These are phyloP conservation scores for Cercophora newfieldiana DNA, from an alignment of 495 filamentous ascomycete genomes.

Conservation along the genomic window DNA sequence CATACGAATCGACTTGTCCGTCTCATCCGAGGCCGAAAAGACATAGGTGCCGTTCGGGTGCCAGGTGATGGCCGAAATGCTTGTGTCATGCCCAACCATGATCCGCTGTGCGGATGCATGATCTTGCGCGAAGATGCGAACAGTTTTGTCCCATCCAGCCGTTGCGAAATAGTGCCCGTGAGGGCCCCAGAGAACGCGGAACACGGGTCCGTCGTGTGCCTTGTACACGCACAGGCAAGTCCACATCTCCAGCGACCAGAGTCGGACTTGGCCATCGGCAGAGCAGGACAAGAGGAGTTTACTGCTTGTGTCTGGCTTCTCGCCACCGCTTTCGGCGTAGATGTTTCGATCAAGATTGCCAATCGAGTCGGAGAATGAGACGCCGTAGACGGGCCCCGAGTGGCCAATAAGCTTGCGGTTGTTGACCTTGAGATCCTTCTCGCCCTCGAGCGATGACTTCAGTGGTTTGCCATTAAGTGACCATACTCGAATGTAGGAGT, in stretches of 20 bases:
- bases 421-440: constrained; percentile 47
- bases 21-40: constrained; percentile 78
- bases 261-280: constrained; percentile 78
- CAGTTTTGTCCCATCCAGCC: constrained; percentile 82
- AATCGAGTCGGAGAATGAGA: constrained; percentile 85
- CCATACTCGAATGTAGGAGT: constrained; percentile 96
- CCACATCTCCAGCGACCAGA: constrained; percentile 93
- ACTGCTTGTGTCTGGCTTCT: constrained; percentile 60
- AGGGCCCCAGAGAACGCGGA: constrained; percentile 87
- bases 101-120: constrained; percentile 86
- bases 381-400: constrained; percentile 80
- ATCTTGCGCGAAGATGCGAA: constrained; percentile 86
- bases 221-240: constrained; percentile 89
- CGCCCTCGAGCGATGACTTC: constrained; percentile 42
- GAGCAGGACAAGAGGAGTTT: constrained; percentile 83
- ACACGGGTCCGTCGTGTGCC: constrained; percentile 83
- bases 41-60: constrained; percentile 91
- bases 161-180: constrained; percentile 95
- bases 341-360: constrained; percentile 47
- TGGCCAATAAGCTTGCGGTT: constrained; percentile 88
- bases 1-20: constrained; percentile 92
- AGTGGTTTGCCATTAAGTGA: constrained; percentile 76
- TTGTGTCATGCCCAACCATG: constrained; percentile 86
- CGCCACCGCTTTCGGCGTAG: constrained; percentile 41
- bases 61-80: constrained; percentile 81